Conservation (phyloP, 106 monocot species). For the Dendrobium chrysotoxum region DNA sequence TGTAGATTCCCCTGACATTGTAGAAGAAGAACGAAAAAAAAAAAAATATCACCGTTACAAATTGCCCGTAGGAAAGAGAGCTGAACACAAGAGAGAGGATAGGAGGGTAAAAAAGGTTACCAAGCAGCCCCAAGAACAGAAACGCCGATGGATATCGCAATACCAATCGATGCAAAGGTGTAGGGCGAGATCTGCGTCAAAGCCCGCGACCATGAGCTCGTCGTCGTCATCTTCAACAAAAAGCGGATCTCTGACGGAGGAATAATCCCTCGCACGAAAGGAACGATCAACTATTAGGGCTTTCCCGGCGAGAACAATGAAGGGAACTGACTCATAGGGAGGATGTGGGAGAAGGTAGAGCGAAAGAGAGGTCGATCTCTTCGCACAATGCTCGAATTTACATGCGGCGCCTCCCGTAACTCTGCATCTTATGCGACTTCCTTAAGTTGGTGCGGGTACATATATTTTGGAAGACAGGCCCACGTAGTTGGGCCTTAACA, state of each 20-base stretch:
- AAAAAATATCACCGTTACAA: neutral
- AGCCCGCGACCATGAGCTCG: slow-evolving; percentile 75
- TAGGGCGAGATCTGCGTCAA: slow-evolving; percentile 88
- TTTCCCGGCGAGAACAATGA: no score
- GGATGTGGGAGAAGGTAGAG: no score
- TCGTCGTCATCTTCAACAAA: slow-evolving; percentile 3
- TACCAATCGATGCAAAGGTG: slow-evolving; percentile 67
- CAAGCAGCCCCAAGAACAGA: slow-evolving; percentile 80
- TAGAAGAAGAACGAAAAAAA: neutral
- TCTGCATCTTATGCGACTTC: no score
- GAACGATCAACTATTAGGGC: no score
- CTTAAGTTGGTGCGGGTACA: no score
- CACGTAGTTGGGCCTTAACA: no score
- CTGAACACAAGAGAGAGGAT: neutral
- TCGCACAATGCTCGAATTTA: no score
- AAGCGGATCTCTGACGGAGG: neutral
- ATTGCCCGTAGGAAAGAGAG: neutral
- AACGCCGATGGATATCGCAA: slow-evolving; percentile 69
- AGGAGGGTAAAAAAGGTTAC: slow-evolving; percentile 18
- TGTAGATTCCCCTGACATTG: slow-evolving; percentile 65
- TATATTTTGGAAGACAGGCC: no score
- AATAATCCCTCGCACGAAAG: neutral
- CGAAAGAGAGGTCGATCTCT: no score
- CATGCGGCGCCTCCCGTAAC: no score
- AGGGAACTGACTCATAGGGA: no score